Conservation (phyloP, 2,329 filamentous ascomycete species). For the Alternaria sp. region DNA sequence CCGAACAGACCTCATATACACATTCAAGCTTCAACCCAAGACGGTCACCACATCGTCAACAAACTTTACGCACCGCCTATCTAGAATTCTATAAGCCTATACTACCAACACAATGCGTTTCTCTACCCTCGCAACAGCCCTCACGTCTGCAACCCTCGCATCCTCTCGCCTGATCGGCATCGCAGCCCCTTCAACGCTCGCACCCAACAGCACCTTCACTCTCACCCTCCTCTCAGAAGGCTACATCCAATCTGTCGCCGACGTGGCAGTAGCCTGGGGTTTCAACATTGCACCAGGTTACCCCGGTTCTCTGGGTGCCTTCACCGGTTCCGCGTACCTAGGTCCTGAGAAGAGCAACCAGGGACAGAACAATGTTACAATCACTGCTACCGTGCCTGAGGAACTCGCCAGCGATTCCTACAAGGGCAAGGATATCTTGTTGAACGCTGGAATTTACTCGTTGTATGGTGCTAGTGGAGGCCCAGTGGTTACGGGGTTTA, state of each 20-base stretch:
- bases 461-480: conserved; percentile 34
- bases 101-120: conserved; percentile 25
- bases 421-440: conserved; percentile 26
- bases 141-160: conserved; percentile 29
- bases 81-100: background rate
- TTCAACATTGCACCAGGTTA: conserved; percentile 34
- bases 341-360: conserved; percentile 44
- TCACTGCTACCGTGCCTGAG: conserved; percentile 27
- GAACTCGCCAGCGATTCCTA: conserved; percentile 11
- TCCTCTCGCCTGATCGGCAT: conserved; percentile 57
- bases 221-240: conserved; percentile 53
- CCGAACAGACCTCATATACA: background rate
- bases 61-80: background rate
- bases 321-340: conserved; percentile 45
- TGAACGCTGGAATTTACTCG: conserved; percentile 37
- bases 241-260: conserved; percentile 58
- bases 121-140: conserved; percentile 25
- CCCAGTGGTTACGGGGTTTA: conserved; percentile 26
- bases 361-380: conserved; percentile 33
- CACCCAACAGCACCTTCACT: conserved; percentile 50
- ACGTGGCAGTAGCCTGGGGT: conserved; percentile 58
- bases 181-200: conserved; percentile 54
- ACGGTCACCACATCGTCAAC: too few relatives aligned
- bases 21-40: background rate
- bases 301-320: conserved; percentile 41